These are phyloP conservation scores for Cercospora beticola DNA, from an alignment of 2,329 filamentous ascomycete species.

Conservation along the genomic window DNA sequence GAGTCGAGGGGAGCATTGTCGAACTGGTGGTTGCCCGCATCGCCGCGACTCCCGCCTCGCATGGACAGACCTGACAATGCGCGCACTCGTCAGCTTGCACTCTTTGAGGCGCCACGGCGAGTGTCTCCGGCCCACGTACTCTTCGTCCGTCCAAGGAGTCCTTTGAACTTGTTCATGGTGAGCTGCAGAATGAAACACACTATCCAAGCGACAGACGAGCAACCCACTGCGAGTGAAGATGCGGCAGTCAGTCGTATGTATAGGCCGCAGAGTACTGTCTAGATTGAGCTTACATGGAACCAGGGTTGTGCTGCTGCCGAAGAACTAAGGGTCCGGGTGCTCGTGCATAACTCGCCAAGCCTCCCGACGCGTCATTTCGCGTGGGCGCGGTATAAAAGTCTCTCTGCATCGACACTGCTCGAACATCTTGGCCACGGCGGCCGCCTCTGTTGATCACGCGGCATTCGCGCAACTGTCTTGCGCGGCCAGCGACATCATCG, in stretches of 20 bases:
- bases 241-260: not conserved
- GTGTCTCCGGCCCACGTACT: not conserved
- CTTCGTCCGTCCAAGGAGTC: slow-evolving; percentile 14
- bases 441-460: not conserved
- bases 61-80: slow-evolving; percentile 3
- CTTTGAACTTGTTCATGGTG: slow-evolving; percentile 18
- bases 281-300: slow-evolving; percentile 4
- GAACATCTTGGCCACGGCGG: not conserved
- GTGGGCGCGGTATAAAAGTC: not conserved
- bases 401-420: not conserved
- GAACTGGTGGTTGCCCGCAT: slow-evolving; percentile 14
- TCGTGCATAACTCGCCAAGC: not conserved
- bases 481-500: not conserved
- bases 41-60: slow-evolving; percentile 7
- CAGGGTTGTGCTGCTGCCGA: not conserved
- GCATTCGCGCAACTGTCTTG: not conserved
- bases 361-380: not conserved
- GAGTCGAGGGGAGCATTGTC: slow-evolving; percentile 44
- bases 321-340: not conserved
- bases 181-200: not conserved
- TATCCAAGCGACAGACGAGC: not conserved
- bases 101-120: not conserved
- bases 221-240: not conserved
- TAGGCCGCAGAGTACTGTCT: not conserved
- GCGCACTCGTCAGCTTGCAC: slow-evolving; percentile 9